Percentiles rank a stretch among this genome's conserved stretches.
Conservation (phyloP, 2,329 filamentous ascomycete species). For the Chaetoscypha palmicola region DNA sequence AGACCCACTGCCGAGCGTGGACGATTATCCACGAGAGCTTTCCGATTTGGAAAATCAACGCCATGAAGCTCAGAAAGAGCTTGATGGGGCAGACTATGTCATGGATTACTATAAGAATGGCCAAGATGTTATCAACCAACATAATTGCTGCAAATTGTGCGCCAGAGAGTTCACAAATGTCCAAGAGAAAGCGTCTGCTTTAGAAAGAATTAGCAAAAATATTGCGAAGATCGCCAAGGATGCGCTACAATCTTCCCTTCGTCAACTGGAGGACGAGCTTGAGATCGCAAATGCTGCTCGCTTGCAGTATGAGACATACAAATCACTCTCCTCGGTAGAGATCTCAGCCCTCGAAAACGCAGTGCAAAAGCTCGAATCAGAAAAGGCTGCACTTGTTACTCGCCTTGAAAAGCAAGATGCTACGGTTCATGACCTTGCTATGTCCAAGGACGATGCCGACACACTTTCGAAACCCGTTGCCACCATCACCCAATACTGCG, state of each 20-base stretch:
- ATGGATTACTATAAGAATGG: constrained; percentile 66
- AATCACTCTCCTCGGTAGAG: constrained; percentile 59
- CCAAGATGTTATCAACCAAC: constrained; percentile 55
- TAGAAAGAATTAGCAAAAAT: constrained; percentile 58
- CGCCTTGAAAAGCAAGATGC: constrained; percentile 63
- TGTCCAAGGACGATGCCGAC: constrained; percentile 65
- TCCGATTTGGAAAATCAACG: constrained; percentile 43
- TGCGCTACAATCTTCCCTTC: constrained; percentile 54
- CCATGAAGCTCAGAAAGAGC: constrained; percentile 51
- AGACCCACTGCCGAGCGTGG: constrained; percentile 38
- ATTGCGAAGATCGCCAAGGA: constrained; percentile 56
- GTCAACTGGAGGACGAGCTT: constrained; percentile 43
- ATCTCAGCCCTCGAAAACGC: constrained; percentile 63
- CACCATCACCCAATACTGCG: constrained; percentile 64
- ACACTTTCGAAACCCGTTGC: constrained; percentile 68
- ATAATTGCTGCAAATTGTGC: constrained; percentile 73
- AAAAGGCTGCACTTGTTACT: constrained; percentile 53
- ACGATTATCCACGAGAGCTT: constrained; percentile 48
- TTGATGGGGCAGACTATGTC: constrained; percentile 61
- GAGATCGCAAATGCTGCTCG: constrained; percentile 55
- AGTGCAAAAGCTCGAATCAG: constrained; percentile 51
- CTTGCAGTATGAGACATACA: constrained; percentile 66
- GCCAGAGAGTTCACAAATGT: constrained; percentile 58
- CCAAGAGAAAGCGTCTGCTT: constrained; percentile 55
- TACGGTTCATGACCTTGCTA: constrained; percentile 55